Conservation (phyloP, 108 stramenopile species). For the Cyclotella atomus region DNA sequence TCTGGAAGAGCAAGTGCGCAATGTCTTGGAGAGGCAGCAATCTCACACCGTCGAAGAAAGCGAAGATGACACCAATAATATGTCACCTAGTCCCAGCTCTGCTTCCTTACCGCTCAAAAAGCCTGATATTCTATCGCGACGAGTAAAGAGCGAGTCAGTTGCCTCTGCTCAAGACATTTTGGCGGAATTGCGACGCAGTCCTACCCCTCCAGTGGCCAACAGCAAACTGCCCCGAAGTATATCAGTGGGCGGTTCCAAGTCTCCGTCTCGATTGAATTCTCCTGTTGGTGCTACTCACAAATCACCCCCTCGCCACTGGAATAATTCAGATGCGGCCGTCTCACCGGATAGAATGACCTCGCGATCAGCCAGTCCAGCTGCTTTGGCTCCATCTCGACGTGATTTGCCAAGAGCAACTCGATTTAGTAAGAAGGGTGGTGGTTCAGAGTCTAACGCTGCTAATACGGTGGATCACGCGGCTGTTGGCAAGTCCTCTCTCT, state of each 20-base stretch:
- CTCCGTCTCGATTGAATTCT: not conserved
- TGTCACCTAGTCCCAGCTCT: not conserved
- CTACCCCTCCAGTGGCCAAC: not conserved
- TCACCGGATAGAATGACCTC: not conserved
- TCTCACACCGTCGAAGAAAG: not conserved
- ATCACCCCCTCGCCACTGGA: too few relatives aligned
- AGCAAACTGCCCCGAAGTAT: slow-evolving; percentile 12
- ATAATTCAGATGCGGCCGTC: not conserved
- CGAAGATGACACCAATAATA: not conserved
- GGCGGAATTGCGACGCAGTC: slow-evolving; percentile 17
- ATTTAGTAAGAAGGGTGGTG: slow-evolving; percentile 5
- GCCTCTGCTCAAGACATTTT: slow-evolving; percentile 40
- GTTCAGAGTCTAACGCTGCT: slow-evolving; percentile 4
- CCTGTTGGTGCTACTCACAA: too few relatives aligned
- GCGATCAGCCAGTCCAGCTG: not conserved
- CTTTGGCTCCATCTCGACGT: slow-evolving; percentile 33
- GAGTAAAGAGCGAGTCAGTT: slow-evolving; percentile 16
- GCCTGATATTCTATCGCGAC: not conserved
- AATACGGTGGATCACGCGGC: not conserved
- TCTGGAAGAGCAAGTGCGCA: slow-evolving; percentile 35
- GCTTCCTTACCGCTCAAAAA: not conserved
- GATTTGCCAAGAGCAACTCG: slow-evolving; percentile 24
- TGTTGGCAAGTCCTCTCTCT: not conserved
- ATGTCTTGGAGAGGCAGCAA: slow-evolving; percentile 25
- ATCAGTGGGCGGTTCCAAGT: slow-evolving; percentile 4